Base-by-base conservation (phyloP, 352 stramenopile genomes). In the Globisporangium ultimum region DNA sequence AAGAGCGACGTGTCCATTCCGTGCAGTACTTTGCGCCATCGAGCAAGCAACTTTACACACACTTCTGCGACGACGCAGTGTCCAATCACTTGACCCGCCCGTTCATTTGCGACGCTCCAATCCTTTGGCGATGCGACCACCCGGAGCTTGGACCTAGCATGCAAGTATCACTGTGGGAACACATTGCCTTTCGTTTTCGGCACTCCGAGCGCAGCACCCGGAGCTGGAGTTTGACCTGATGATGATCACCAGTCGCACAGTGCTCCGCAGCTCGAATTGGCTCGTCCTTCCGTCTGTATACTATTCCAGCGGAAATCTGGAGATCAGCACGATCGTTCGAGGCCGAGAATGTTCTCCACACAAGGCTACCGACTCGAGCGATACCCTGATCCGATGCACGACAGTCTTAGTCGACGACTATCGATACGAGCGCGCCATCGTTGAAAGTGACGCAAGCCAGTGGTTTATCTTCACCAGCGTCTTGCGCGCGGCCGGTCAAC, bases 351-450 rank as follows among this genome's bases (percentile, higher is more conserved):
- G 70, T 47, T 45, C 40, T 5, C 40, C 12, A n/a, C 12, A 18
- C 17, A 10, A 0, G 7, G 10, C 40, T n/a, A 8, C 6, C 3
- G 17, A 45, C 40, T 18, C 12, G 13, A 8, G 13, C 40, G 6
- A 45, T 45, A 10, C 21, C 7, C 1, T 20, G 15, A 24, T 13
- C 22, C 18, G 45, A 7, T 42, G 17, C n/a, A 28, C 22, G 6
- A 52, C 50, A 45, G 50, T 56, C 15, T 67, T 78, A 17, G 49
- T 80, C 8, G 73, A 83, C 48, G 73, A 83, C 46, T 84, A 77
- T n/a, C 72, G 79, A 24, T 89, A 89, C 36, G 72, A 86, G 40
- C 67, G 74, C 2, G 65, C 65, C 10, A 60, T 67, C 10, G 52
- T 86, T 9, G 62, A 67, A 38, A 78, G 65, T 24, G 68, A 82